Evolutionary conservation across 208 protist species (phyloP), one percentile per base, ranked within the genome.

Genomic region (Porcisia deanei): DNA sequence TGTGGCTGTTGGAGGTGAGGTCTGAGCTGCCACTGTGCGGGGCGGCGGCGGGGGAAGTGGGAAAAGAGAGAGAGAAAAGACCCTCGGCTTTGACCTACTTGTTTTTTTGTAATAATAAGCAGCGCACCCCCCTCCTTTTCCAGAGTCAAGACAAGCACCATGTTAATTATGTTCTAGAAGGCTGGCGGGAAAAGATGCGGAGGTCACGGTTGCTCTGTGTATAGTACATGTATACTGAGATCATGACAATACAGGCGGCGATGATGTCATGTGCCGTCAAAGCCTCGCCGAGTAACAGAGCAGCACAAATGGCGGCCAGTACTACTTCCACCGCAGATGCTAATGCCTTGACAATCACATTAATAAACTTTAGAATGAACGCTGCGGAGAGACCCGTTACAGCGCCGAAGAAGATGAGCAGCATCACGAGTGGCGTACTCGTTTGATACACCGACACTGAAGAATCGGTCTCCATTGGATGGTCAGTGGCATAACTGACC

Each of bases 331-430:
- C 70, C 9, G 86, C 81, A 18, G 85, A 85, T 0, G 91, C 91
- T 53, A 94, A 86, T 16, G 84, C 80, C 83, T 94, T 96, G 2
- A 92, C 89, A 71, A 96, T 90, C 20, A 91, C 76, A 75, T 92
- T 88, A 72, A 94, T 91, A 76, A 89, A 92, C 73, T 96, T 96
- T 18, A 96, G 70, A 52, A 96, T 91, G 43, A 96, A 93, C 0
- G 89, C 73, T 5, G 91, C 85, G 10, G 86, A 76, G 54, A 96
- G 49, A 0, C 89, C 91, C 14, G 81, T 91, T 5, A 67, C 41
- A 8, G 88, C 82, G 37, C 89, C 86, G 39, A 77, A 74, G 20
- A 86, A 18, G 60, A 96, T 79, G 45, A 96, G 87, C 18, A 54
- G 47, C 18, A 82, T 34, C 52, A 92, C 79, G 34, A 91, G 71